phyloP scores from a whole-genome alignment of 371 early-diverging fungal species.

The Enterocytospora artemiae region DNA sequence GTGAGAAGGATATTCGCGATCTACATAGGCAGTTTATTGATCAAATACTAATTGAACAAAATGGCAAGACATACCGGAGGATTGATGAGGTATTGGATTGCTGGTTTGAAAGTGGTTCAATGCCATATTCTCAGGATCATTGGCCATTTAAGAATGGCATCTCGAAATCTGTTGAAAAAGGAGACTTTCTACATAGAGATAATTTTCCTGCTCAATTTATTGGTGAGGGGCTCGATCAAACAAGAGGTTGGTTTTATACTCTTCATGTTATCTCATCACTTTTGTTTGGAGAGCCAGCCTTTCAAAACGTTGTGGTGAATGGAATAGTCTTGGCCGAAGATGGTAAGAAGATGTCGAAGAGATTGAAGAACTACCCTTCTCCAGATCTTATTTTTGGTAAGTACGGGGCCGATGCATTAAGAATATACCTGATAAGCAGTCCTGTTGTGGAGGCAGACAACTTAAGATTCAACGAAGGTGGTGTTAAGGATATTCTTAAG shows the following conservation, averaged over 20 bases:
- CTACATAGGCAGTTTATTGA: conserved; percentile 94
- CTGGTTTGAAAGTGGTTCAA: conserved; percentile 87
- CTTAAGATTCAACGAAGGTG: conserved; percentile 87
- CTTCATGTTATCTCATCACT: conserved; percentile 93
- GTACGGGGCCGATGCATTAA: conserved; percentile 91
- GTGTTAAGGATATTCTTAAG: conserved; percentile 86
- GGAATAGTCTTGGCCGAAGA: conserved; percentile 94
- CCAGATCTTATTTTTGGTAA: conserved; percentile 72
- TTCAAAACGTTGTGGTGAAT: conserved; percentile 94
- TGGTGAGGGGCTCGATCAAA: conserved; percentile 99
- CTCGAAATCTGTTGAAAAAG: conserved; percentile 65
- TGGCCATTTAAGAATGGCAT: conserved; percentile 72
- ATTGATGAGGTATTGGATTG: conserved; percentile 98
- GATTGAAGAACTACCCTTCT: conserved; percentile 97
- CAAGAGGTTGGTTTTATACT: conserved; percentile 99
- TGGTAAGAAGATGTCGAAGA: conserved; percentile 99
- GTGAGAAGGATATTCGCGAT: conserved; percentile 61
- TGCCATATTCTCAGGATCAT: conserved; percentile 99
- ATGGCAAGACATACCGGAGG: conserved; percentile 71
- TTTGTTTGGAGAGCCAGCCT: conserved; percentile 88
- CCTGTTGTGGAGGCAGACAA: conserved; percentile 96
- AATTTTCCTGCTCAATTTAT: conserved; percentile 99
- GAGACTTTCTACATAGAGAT: conserved; percentile 14
- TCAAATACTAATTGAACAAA: conserved; percentile 74
- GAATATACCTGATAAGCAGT: conserved; percentile 88